phyloP scores from a whole-genome alignment of 2,329 filamentous ascomycete species.

The Dactylonectria macrodidyma region DNA sequence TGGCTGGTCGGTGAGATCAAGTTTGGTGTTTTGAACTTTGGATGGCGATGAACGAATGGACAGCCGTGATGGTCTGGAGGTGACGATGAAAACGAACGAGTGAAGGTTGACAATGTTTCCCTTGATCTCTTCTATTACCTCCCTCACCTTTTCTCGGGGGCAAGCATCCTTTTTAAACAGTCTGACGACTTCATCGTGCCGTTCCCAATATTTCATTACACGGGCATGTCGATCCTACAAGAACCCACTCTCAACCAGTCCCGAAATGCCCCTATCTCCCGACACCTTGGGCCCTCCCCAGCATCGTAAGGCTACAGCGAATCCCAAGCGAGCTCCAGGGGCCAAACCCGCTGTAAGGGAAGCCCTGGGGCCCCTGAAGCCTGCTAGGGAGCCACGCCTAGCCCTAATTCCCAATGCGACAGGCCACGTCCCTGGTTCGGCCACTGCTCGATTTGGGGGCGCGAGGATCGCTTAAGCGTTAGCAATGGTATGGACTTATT shows the following conservation, averaged over 20 bases:
- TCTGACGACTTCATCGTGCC: background rate
- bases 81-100: slow-evolving; percentile 6
- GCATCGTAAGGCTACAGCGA: background rate
- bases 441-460: slow-evolving; percentile 22
- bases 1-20: background rate
- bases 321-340: slow-evolving; percentile 17
- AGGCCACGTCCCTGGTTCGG: slow-evolving; percentile 10
- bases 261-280: slow-evolving; percentile 1
- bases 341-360: slow-evolving; percentile 17
- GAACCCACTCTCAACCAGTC: slow-evolving; percentile 7
- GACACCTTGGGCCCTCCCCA: slow-evolving; percentile 7
- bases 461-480: background rate
- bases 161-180: background rate
- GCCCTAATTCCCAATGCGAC: background rate
- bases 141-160: background rate
- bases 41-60: slow-evolving; percentile 20
- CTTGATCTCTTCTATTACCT: background rate
- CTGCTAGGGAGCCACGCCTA: background rate
- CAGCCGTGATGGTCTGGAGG: slow-evolving; percentile 14
- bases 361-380: background rate
- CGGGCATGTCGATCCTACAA: slow-evolving; percentile 3
- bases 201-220: slow-evolving; percentile 1
- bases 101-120: background rate
- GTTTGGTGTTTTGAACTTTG: background rate
- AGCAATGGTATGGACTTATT: slow-evolving; percentile 23